phyloP scores from a whole-genome alignment of 768 basidiomycete species.

The Amanita thiersii region DNA sequence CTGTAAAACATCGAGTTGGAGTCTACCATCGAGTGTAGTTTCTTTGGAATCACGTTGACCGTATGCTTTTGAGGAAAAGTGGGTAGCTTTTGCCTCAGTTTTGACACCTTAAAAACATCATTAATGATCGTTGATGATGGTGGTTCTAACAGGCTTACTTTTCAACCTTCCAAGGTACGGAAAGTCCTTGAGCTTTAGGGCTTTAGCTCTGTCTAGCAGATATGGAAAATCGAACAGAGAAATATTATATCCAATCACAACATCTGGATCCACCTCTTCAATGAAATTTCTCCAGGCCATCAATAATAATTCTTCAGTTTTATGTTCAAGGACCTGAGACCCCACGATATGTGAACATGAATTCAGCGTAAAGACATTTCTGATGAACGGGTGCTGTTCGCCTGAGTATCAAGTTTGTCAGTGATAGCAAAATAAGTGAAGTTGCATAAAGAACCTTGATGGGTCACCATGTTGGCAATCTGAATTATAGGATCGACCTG shows the following conservation, averaged over 20 bases:
- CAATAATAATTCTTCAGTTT: constrained; percentile 69
- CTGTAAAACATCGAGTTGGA: constrained; percentile 93
- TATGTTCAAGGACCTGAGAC: constrained; percentile 86
- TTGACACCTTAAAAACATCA: constrained; percentile 43
- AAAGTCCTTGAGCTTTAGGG: constrained; percentile 63
- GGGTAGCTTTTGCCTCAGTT: constrained; percentile 83
- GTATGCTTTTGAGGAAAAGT: constrained; percentile 97
- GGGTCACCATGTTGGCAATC: constrained; percentile 98
- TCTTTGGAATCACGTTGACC: constrained; percentile 97
- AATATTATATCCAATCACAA: constrained; percentile 96
- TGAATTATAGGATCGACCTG: constrained; percentile 91
- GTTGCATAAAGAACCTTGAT: constrained; percentile 57
- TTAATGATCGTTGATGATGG: not conserved
- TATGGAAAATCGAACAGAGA: constrained; percentile 95
- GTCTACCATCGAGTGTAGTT: constrained; percentile 80
- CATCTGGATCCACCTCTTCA: constrained; percentile 85
- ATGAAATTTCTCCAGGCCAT: constrained; percentile 87
- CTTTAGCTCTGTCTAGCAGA: constrained; percentile 84
- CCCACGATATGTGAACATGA: constrained; percentile 94
- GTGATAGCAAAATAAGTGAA: not conserved
- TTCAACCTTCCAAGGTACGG: constrained; percentile 68
- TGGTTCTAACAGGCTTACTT: not conserved
- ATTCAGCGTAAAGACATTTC: constrained; percentile 94
- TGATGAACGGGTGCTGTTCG: constrained; percentile 87
- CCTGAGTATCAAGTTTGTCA: constrained; percentile 41